Evolutionary conservation across 2,329 filamentous ascomycete genomes (phyloP).

Genomic region (Microcyclosporella mali): DNA sequence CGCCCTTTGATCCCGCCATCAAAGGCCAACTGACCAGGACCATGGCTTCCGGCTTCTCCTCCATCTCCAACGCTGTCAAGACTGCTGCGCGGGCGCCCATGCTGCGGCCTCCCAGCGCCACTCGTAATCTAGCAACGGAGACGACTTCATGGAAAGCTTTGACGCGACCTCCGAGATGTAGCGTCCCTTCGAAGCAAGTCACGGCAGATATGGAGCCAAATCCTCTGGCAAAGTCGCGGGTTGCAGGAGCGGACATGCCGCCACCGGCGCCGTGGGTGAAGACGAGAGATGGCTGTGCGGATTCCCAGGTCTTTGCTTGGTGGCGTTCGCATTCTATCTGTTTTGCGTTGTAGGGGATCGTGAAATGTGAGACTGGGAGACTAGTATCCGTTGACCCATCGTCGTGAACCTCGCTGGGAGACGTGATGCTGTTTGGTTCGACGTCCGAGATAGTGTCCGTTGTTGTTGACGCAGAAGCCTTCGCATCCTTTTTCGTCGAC

Average conservation of each 20-base stretch:
- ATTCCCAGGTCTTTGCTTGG: not conserved
- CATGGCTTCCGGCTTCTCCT: conserved; percentile 17
- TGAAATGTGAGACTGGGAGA: conserved; percentile 4
- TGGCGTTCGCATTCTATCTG: conserved; percentile 15
- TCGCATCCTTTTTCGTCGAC: too few relatives aligned
- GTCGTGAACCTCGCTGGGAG: not conserved
- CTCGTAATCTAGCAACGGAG: conserved; percentile 14
- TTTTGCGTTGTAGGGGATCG: conserved; percentile 18
- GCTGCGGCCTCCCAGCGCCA: conserved; percentile 35
- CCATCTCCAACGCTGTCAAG: conserved; percentile 30
- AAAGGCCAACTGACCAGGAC: conserved; percentile 40
- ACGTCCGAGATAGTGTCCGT: too few relatives aligned
- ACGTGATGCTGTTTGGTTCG: too few relatives aligned
- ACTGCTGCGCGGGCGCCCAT: conserved; percentile 42
- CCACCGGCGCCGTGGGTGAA: conserved; percentile 45
- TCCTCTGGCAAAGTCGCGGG: conserved; percentile 36
- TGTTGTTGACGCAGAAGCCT: too few relatives aligned
- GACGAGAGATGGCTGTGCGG: conserved; percentile 24
- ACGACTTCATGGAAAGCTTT: conserved; percentile 36
- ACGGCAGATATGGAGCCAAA: conserved; percentile 25
- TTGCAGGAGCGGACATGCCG: conserved; percentile 35
- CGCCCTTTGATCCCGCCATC: conserved; percentile 27
- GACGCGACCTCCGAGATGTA: conserved; percentile 36
- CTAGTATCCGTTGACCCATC: not conserved
- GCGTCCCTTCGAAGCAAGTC: conserved; percentile 37